phyloP scores from a whole-genome alignment of 495 filamentous ascomycete genomes.

The Staphylotrichum longicolle region DNA sequence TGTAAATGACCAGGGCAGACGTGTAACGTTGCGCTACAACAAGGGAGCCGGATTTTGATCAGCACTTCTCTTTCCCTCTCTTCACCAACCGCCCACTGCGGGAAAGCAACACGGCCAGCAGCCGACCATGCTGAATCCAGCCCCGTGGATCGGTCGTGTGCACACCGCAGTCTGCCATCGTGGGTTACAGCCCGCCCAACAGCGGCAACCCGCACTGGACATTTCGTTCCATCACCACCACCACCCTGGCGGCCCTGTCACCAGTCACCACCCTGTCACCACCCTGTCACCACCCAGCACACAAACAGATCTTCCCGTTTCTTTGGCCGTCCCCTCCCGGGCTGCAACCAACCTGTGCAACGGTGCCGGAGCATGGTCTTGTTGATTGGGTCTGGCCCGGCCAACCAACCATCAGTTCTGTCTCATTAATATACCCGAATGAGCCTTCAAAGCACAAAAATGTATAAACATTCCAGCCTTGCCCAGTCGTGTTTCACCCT shows the following conservation, averaged over 20 bases:
- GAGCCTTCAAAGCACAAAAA: neutral
- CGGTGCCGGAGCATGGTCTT: constrained; percentile 4
- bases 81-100: neutral
- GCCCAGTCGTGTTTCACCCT: neutral
- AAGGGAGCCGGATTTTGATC: constrained; percentile 17
- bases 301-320: constrained; percentile 1
- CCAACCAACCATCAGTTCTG: constrained; percentile 14
- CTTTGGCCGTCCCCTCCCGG: constrained; percentile 9
- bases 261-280: no score
- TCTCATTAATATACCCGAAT: constrained; percentile 17
- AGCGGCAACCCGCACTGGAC: neutral
- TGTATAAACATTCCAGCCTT: constrained; percentile 20
- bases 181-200: constrained; percentile 4
- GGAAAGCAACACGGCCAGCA: constrained; percentile 1
- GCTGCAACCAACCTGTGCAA: constrained; percentile 21
- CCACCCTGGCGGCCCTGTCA: no score
- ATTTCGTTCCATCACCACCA: constrained; percentile 1
- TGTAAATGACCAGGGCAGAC: constrained; percentile 8
- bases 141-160: constrained; percentile 11
- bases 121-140: constrained; percentile 13
- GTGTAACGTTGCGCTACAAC: constrained; percentile 34
- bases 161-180: neutral
- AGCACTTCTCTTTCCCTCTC: neutral
- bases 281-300: no score
- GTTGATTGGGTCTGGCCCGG: constrained; percentile 13